A percentile compares a stretch with the other conserved stretches of the same genome.
Evolutionary conservation across 2,329 filamentous ascomycete genomes (phyloP).

Genomic region (Cercospora zeina): DNA sequence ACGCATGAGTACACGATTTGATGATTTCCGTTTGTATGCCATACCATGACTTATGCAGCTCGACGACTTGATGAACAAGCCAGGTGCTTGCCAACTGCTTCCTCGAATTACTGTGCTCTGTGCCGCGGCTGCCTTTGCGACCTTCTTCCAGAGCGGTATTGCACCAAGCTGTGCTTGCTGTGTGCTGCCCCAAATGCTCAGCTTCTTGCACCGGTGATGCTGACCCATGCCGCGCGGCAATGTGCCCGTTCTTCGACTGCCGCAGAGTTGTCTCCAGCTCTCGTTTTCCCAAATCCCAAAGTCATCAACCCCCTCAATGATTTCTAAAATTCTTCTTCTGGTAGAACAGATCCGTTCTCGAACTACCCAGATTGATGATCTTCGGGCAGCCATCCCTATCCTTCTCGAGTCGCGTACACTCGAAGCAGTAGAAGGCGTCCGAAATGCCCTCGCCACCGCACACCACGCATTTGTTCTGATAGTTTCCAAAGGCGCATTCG

Average conservation of each 20-base stretch:
- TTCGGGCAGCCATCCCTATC: conserved; percentile 97
- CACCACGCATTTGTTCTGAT: conserved; percentile 99
- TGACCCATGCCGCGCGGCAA: background rate
- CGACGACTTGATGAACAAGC: background rate
- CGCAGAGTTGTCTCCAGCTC: background rate
- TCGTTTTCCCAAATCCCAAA: background rate
- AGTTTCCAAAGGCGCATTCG: conserved; percentile 99
- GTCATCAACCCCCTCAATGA: conserved; percentile 43
- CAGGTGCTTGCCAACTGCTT: conserved; percentile 7
- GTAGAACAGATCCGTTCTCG: conserved; percentile 84
- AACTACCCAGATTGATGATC: conserved; percentile 97
- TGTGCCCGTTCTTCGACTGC: background rate
- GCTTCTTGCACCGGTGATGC: background rate
- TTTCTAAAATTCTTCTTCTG: conserved; percentile 72
- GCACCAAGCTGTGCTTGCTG: background rate
- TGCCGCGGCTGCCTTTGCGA: background rate
- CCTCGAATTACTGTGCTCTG: background rate
- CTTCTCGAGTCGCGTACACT: conserved; percentile 95
- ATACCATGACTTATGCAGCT: conserved; percentile 12
- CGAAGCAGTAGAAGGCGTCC: conserved; percentile 98
- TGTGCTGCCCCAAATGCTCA: background rate
- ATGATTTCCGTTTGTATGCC: conserved; percentile 9
- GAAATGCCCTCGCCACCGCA: conserved; percentile 98
- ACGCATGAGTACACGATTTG: conserved; percentile 14
- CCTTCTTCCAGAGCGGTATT: background rate